Conservation (phyloP, 2,329 filamentous ascomycete species). For the Calycina herbarum region DNA sequence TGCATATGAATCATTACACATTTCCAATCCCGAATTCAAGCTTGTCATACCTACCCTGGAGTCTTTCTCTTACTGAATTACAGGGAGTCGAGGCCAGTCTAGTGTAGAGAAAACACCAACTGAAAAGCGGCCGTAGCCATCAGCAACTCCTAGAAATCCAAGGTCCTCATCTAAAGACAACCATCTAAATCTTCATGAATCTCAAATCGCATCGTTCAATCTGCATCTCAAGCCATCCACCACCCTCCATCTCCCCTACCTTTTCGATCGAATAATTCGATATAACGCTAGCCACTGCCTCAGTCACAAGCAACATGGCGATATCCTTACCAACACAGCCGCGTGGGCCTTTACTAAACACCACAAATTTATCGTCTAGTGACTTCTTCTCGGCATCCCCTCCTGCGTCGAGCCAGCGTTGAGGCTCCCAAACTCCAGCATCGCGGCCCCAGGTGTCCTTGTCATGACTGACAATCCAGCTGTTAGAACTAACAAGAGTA, state of each 20-base stretch:
- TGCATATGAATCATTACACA: too few species aligned
- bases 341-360: background rate
- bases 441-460: slow-evolving; percentile 12
- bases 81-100: too few species aligned
- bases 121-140: too few species aligned
- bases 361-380: background rate
- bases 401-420: background rate
- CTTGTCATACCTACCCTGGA: too few species aligned
- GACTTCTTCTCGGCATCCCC: background rate
- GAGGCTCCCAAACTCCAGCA: slow-evolving; percentile 7
- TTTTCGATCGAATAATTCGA: background rate
- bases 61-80: too few species aligned
- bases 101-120: too few species aligned
- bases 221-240: background rate
- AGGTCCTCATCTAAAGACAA: too few species aligned
- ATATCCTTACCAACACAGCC: background rate
- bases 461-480: slow-evolving; percentile 14
- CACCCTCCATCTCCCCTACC: background rate
- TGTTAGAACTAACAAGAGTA: slow-evolving; percentile 13
- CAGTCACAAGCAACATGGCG: background rate
- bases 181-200: background rate
- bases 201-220: background rate
- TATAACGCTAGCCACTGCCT: background rate
- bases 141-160: too few species aligned
- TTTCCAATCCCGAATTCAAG: too few species aligned